Base-by-base conservation (phyloP, 768 basidiomycete species). In the Russula virescens region DNA sequence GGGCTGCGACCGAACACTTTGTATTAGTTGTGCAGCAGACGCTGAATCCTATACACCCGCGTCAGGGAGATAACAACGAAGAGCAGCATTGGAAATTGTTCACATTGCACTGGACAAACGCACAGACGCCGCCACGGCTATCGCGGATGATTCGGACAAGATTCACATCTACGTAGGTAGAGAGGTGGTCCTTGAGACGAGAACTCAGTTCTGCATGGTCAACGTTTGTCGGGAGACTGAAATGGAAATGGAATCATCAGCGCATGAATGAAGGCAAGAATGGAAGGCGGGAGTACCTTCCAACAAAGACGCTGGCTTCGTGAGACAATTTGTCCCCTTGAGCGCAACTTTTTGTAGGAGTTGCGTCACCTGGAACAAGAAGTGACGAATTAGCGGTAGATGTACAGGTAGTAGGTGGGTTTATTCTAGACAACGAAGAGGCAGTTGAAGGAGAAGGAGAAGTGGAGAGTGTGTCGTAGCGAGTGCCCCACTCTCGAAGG, bases 31-130 rank as follows among this genome's bases (percentile, higher is more conserved):
- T 23, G 81, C 75, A 1, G 89, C 88, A 2, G 84, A 77, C 18
- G 74, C 70, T 5, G 85, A 77, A 66, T 84, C 78, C 89, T 91
- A 64, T 47, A 16, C 35, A 55, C 5, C 34, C 38, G 13, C 11
- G 35, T 60, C 38, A 35, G 52, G 18, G n/a, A 35, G 23, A 26
- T 11, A 23, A 34, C n/a, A 45, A 38, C 7, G n/a, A 59, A 16
- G 47, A 26, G 23, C 57, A 35, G 28, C 61, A 25, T 65, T 55
- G 52, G 48, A 61, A 55, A 59, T 52, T 19, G 66, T 78, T 48
- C 69, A 90, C 91, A 78, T 89, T 81, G 79, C 89, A 91, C 74
- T 92, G 91, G 25, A 91, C 85, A 71, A 93, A 93, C 60, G 90
- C 91, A 70, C 90, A 92, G 49, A 88, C 82, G 16, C 88, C 86